These are phyloP conservation scores for Asterionellopsis glacialis DNA, from an alignment of 108 stramenopile species.

Conservation along the genomic window DNA sequence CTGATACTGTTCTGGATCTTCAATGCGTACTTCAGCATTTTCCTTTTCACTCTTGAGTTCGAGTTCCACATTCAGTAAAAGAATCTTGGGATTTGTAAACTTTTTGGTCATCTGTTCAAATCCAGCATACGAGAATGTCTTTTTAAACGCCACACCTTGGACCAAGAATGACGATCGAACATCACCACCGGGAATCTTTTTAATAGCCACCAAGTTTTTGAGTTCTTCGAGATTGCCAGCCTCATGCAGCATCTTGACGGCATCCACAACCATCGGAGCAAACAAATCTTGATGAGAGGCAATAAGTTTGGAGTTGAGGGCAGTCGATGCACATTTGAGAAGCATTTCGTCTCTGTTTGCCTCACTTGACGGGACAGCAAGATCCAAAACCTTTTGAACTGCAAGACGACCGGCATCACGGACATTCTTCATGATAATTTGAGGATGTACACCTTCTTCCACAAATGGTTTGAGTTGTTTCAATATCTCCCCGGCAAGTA, in stretches of 20 bases:
- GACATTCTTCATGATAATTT: conserved; percentile 79
- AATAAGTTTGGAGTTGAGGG: conserved; percentile 98
- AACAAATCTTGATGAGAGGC: conserved; percentile 93
- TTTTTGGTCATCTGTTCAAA: conserved; percentile 99
- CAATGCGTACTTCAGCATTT: conserved; percentile 98
- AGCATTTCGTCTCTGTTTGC: conserved; percentile 81
- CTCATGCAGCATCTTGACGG: conserved; percentile 71
- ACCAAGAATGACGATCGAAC: conserved; percentile 94
- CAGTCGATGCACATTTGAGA: conserved; percentile 93
- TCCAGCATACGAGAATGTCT: conserved; percentile 98
- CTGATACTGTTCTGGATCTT: conserved; percentile 96
- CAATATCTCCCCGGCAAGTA: conserved; percentile 93
- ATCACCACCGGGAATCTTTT: conserved; percentile 96
- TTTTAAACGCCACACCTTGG: conserved; percentile 97
- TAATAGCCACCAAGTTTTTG: conserved; percentile 86
- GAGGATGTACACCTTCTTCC: conserved; percentile 99
- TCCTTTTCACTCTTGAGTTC: conserved; percentile 99
- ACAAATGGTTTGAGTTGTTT: conserved; percentile 93
- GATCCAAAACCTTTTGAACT: conserved; percentile 60
- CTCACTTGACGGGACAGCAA: conserved; percentile 57
- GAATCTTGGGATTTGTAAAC: conserved; percentile 85
- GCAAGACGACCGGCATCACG: conserved; percentile 73
- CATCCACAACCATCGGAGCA: conserved; percentile 98
- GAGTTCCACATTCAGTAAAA: conserved; percentile 97
- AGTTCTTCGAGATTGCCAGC: conserved; percentile 77